Conservation (phyloP, 164 flowering plant species). For the Aristolochia contorta region DNA sequence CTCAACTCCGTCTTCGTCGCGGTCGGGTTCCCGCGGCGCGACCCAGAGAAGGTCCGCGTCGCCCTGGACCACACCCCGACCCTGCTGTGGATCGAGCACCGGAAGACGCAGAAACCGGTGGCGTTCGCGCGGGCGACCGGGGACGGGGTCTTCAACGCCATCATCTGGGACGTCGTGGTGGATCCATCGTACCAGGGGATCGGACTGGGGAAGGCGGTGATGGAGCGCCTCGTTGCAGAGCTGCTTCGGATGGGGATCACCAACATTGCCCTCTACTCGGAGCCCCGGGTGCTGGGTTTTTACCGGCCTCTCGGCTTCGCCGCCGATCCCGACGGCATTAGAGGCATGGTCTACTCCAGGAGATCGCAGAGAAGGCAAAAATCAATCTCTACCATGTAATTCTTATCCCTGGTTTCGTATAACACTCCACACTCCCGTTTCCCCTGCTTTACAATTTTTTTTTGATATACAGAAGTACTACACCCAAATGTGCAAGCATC, state of each 20-base stretch:
- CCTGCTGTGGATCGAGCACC: slow-evolving; percentile 67
- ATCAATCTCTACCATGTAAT: too few species aligned
- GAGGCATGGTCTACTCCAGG: slow-evolving; percentile 82
- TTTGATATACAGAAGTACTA: too few species aligned
- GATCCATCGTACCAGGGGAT: slow-evolving; percentile 91
- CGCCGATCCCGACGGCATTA: slow-evolving; percentile 90
- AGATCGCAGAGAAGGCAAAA: slow-evolving; percentile 29
- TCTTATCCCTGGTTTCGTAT: too few species aligned
- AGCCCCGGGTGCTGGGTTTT: slow-evolving; percentile 88
- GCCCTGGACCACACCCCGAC: slow-evolving; percentile 75
- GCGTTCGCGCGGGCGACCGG: slow-evolving; percentile 97
- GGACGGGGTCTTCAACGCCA: slow-evolving; percentile 90
- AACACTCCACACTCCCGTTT: too few species aligned
- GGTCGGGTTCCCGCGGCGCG: slow-evolving; percentile 85
- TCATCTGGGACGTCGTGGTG: slow-evolving; percentile 97
- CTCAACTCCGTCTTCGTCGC: slow-evolving; percentile 76
- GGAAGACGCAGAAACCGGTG: slow-evolving; percentile 53
- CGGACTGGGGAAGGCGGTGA: slow-evolving; percentile 87
- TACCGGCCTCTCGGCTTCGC: slow-evolving; percentile 87
- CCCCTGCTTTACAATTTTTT: too few species aligned
- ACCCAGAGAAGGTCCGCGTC: slow-evolving; percentile 53
- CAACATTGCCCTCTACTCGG: slow-evolving; percentile 81
- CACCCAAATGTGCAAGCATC: too few species aligned
- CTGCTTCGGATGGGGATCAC: slow-evolving; percentile 50
- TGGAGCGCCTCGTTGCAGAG: slow-evolving; percentile 67